phyloP scores from a whole-genome alignment of 257 asterid genomes.

The Haberlea rhodopensis region DNA sequence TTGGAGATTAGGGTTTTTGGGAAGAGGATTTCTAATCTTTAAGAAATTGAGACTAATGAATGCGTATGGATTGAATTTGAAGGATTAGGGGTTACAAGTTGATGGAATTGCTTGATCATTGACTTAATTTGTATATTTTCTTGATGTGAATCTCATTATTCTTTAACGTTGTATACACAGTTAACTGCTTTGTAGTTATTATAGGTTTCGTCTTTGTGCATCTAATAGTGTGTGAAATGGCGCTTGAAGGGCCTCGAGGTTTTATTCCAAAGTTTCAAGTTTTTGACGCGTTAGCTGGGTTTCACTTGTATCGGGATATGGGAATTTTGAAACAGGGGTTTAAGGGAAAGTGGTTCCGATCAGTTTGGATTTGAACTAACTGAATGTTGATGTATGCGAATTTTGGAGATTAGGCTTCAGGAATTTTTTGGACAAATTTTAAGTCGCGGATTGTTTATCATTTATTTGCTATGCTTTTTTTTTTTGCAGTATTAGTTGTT shows the following conservation, averaged over 20 bases:
- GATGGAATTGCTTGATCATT: neutral
- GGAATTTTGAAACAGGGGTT: neutral
- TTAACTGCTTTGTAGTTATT: neutral
- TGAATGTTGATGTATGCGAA: neutral
- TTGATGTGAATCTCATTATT: neutral
- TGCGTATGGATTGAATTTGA: constrained; percentile 4
- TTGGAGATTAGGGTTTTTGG: constrained; percentile 28
- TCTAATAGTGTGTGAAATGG: neutral
- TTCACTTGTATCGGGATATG: neutral
- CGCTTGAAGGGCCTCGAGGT: neutral
- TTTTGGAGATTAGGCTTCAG: neutral
- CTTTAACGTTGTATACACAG: neutral
- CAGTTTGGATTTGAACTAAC: neutral
- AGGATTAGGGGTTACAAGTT: constrained; percentile 6
- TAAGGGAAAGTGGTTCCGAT: neutral
- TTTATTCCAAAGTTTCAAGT: neutral
- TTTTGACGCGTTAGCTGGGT: neutral
- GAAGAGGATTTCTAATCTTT: constrained; percentile 2
- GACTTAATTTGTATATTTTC: neutral
- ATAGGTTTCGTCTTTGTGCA: neutral
- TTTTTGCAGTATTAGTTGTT: neutral
- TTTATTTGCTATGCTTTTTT: neutral
- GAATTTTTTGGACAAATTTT: neutral
- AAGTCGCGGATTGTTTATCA: neutral
- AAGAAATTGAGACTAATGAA: neutral